Evolutionary conservation across 2,329 filamentous ascomycete species (phyloP).

Genomic region (Penicillium capsulatum): DNA sequence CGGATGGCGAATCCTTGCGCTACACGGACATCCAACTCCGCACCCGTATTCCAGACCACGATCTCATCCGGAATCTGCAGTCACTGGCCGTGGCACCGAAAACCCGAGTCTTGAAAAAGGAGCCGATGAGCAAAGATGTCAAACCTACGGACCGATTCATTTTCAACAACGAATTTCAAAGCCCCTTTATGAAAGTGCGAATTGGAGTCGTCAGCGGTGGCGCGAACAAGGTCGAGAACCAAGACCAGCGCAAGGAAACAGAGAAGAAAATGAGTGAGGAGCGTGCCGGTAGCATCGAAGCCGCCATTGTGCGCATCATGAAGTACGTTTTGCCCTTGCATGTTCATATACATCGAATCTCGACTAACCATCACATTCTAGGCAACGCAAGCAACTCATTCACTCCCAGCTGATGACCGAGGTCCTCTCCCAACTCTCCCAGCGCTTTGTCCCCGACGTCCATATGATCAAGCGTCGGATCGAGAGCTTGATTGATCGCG

Average conservation of each 20-base stretch:
- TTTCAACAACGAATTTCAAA: slow-evolving; percentile 77
- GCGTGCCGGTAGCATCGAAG: slow-evolving; percentile 48
- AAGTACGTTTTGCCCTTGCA: slow-evolving; percentile 37
- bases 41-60: slow-evolving; percentile 71
- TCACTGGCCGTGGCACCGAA: slow-evolving; percentile 80
- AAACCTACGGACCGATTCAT: slow-evolving; percentile 72
- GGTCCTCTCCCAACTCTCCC: slow-evolving; percentile 47
- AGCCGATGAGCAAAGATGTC: slow-evolving; percentile 72
- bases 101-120: slow-evolving; percentile 73
- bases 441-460: slow-evolving; percentile 50
- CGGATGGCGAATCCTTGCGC: slow-evolving; percentile 48
- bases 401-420: slow-evolving; percentile 51
- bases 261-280: slow-evolving; percentile 51
- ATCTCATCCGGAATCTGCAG: slow-evolving; percentile 73
- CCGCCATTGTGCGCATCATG: slow-evolving; percentile 52
- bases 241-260: slow-evolving; percentile 52
- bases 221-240: slow-evolving; percentile 78
- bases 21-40: slow-evolving; percentile 76
- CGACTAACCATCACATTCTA: slow-evolving; percentile 20
- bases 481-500: slow-evolving; percentile 51
- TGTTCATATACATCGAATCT: background rate
- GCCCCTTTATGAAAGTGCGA: slow-evolving; percentile 82
- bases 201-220: slow-evolving; percentile 73
- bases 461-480: slow-evolving; percentile 53
- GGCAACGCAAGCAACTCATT: slow-evolving; percentile 47